Conservation (phyloP, 768 basidiomycete species). For the Amanita fuliginea region DNA sequence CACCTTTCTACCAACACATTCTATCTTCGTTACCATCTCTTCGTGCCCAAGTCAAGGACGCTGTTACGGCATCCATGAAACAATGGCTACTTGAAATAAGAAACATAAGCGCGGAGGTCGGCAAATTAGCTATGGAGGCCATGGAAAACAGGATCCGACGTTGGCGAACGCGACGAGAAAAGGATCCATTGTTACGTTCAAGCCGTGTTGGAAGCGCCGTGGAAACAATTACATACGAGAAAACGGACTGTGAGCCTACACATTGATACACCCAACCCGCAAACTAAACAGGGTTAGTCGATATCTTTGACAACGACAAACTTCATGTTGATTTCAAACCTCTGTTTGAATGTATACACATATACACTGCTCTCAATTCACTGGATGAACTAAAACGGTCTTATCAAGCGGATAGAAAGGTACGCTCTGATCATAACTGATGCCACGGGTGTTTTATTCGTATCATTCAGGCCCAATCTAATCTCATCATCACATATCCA, state of each 20-base stretch:
- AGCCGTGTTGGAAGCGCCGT: conserved; percentile 86
- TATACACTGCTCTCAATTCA: conserved; percentile 86
- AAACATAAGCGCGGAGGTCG: conserved; percentile 78
- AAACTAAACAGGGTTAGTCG: conserved; percentile 38
- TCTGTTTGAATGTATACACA: conserved; percentile 93
- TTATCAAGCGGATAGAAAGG: conserved; percentile 97
- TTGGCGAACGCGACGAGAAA: conserved; percentile 79
- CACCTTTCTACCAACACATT: conserved; percentile 87
- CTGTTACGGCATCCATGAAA: conserved; percentile 90
- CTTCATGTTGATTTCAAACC: conserved; percentile 90
- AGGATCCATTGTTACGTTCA: conserved; percentile 65
- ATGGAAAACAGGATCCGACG: conserved; percentile 78
- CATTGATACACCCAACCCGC: background rate
- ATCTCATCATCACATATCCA: conserved; percentile 77
- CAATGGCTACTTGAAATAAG: conserved; percentile 95
- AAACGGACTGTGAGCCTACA: conserved; percentile 76
- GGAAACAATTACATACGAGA: conserved; percentile 86
- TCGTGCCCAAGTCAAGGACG: conserved; percentile 81
- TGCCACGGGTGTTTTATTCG: conserved; percentile 3
- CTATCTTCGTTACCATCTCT: conserved; percentile 87
- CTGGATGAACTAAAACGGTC: conserved; percentile 81
- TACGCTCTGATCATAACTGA: conserved; percentile 14
- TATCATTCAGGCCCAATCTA: conserved; percentile 77
- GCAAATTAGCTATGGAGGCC: conserved; percentile 75
- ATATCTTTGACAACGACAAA: conserved; percentile 86